These are phyloP conservation scores for Acanthamoeba healyi DNA, from an alignment of 208 protist genomes.

Conservation along the genomic window DNA sequence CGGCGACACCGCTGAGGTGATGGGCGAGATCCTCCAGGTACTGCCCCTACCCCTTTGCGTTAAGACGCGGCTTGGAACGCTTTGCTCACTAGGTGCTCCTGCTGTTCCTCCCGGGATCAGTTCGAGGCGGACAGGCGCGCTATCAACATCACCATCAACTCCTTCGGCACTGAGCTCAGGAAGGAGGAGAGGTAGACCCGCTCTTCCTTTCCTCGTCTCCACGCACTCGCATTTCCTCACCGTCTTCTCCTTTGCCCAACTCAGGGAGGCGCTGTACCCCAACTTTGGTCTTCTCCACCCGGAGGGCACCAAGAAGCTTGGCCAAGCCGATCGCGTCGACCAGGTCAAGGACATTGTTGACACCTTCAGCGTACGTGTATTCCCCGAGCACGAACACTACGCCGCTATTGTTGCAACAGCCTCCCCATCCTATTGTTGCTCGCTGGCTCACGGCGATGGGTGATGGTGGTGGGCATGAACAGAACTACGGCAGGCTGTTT, in stretches of 20 bases:
- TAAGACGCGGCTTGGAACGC: background rate
- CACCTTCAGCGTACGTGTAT: slow-evolving; percentile 77
- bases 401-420: too few relatives aligned
- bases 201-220: too few relatives aligned
- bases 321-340: slow-evolving; percentile 87
- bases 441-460: background rate
- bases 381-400: too few relatives aligned
- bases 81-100: too few relatives aligned
- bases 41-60: background rate
- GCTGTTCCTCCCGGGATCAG: slow-evolving; percentile 82
- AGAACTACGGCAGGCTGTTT: slow-evolving; percentile 85
- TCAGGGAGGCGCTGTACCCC: slow-evolving; percentile 85
- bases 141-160: slow-evolving; percentile 98
- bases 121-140: slow-evolving; percentile 98
- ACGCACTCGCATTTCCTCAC: background rate
- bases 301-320: slow-evolving; percentile 82
- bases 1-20: slow-evolving; percentile 88
- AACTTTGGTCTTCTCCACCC: slow-evolving; percentile 86
- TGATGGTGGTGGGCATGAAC: background rate
- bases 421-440: too few relatives aligned
- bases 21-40: slow-evolving; percentile 90
- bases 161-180: slow-evolving; percentile 94
- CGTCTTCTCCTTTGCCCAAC: too few relatives aligned
- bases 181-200: slow-evolving; percentile 91
- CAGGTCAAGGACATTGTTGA: slow-evolving; percentile 88